Base-by-base conservation (phyloP, 495 filamentous ascomycete species). In the Evernia prunastri region DNA sequence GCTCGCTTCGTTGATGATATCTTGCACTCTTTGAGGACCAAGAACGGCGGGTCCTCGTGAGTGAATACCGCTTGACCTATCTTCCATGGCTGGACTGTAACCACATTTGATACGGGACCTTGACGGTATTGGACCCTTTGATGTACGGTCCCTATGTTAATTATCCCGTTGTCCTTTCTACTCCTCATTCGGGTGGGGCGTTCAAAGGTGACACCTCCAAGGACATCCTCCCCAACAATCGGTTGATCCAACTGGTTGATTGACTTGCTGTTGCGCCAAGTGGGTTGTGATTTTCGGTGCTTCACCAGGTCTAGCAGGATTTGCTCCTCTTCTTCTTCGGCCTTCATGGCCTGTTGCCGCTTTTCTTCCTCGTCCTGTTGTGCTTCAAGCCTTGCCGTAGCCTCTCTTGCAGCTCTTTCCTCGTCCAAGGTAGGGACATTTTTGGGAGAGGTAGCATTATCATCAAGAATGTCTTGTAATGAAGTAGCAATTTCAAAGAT, bases 381-480 rank as follows among this genome's bases (percentile, higher is more conserved):
- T 71, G 79, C 59, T 80, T 64, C 67, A 74, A 73, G 67, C 85
- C 80, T 69, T 80, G 77, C n/a, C 67, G 65, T 54, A 80, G 75
- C 66, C 83, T 79, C 60, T 84, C 84, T 59, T 77, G 77, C 66
- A 79, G 87, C 91, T 35, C 94, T 82, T 72, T 97, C 92, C 69
- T 95, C 92, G 70, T 94, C 92, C 20, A 98, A 76, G 42, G 91
- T 96, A 0, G 91, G 92, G 13, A 96, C 75, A 57, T 91, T 82
- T 60, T 84, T 79, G 57, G 87, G 82, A 35, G 84, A 84, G 67
- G 87, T 80, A 12, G 90, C 88, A 25, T 89, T 90, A 75, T 95
- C 90, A 71, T 97, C 92, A 25, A 98, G 78, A 23, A 92, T 84
- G 66, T 97, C 94, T 64, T 90, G 87, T 53, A 97, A 86, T 8